Evolutionary conservation across 306 rosid genomes (phyloP).

Genomic region (Malus asiatica): DNA sequence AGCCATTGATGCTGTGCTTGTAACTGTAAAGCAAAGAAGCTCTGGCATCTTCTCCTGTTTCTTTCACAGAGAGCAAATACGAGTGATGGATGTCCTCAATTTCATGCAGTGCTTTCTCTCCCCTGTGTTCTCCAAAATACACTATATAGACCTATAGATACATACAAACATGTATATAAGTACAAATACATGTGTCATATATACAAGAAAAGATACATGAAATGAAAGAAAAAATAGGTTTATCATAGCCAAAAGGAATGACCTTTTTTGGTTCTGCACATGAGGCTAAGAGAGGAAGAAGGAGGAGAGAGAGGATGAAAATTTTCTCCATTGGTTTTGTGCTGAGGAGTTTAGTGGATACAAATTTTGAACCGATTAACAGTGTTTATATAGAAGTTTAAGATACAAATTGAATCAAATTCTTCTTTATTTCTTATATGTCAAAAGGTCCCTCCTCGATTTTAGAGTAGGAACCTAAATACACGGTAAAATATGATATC

Average conservation of each 20-base stretch:
- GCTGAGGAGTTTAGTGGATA: neutral
- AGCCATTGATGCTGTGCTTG: constrained; percentile 79
- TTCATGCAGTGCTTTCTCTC: constrained; percentile 37
- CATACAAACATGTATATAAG: neutral
- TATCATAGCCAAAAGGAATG: neutral
- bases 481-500: neutral
- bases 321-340: constrained; percentile 10
- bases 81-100: constrained; percentile 56
- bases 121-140: constrained; percentile 45
- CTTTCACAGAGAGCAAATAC: constrained; percentile 53
- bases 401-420: neutral
- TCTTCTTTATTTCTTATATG: neutral
- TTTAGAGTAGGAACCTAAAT: neutral
- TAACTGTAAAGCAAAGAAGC: constrained; percentile 72
- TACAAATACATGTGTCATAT: too few species aligned
- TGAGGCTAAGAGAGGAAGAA: constrained; percentile 23
- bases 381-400: neutral
- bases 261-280: constrained; percentile 22
- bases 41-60: constrained; percentile 50
- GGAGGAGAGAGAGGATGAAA: neutral
- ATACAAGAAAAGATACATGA: neutral
- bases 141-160: constrained; percentile 42
- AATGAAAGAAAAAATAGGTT: neutral
- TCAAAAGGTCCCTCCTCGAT: constrained; percentile 1
- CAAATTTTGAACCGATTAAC: neutral